Evolutionary conservation across 352 stramenopile genomes (phyloP).

Genomic region (Halophytophthora polymorphica): DNA sequence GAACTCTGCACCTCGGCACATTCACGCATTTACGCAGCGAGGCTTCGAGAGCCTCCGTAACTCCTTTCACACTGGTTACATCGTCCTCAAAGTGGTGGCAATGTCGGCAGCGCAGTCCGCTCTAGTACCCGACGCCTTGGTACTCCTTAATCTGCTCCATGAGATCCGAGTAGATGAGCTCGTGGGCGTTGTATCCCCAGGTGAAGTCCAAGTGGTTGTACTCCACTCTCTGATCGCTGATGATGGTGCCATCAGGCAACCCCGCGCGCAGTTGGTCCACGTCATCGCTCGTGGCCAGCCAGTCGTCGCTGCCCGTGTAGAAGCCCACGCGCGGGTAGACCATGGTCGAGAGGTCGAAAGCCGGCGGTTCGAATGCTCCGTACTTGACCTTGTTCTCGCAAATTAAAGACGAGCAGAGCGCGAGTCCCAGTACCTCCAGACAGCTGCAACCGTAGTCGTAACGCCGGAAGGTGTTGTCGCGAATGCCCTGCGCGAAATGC

Average conservation of each 20-base stretch:
- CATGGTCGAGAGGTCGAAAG: slow-evolving; percentile 25
- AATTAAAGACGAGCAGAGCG: slow-evolving; percentile 23
- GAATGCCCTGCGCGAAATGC: slow-evolving; percentile 48
- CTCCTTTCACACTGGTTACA: too few relatives aligned
- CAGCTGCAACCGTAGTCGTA: slow-evolving; percentile 51
- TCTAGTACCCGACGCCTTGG: slow-evolving; percentile 36
- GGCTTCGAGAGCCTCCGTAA: too few relatives aligned
- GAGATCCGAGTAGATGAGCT: slow-evolving; percentile 37
- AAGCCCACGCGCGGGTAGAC: slow-evolving; percentile 36
- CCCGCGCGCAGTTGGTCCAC: slow-evolving; percentile 31
- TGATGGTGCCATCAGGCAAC: slow-evolving; percentile 31
- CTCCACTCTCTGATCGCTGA: slow-evolving; percentile 28
- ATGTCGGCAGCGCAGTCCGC: too few relatives aligned
- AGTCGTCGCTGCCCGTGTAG: slow-evolving; percentile 37
- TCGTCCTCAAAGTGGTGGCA: neutral
- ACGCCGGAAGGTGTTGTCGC: slow-evolving; percentile 38
- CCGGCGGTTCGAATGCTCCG: slow-evolving; percentile 31
- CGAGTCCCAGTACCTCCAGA: slow-evolving; percentile 20
- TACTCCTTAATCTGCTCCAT: slow-evolving; percentile 36
- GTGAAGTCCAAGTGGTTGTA: slow-evolving; percentile 54
- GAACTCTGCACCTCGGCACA: too few relatives aligned
- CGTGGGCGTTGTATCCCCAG: slow-evolving; percentile 31
- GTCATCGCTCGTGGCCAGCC: slow-evolving; percentile 28
- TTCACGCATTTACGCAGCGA: too few relatives aligned
- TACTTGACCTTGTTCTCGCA: slow-evolving; percentile 48